phyloP scores from a whole-genome alignment of 352 stramenopile species.

The Globisporangium irregulare region DNA sequence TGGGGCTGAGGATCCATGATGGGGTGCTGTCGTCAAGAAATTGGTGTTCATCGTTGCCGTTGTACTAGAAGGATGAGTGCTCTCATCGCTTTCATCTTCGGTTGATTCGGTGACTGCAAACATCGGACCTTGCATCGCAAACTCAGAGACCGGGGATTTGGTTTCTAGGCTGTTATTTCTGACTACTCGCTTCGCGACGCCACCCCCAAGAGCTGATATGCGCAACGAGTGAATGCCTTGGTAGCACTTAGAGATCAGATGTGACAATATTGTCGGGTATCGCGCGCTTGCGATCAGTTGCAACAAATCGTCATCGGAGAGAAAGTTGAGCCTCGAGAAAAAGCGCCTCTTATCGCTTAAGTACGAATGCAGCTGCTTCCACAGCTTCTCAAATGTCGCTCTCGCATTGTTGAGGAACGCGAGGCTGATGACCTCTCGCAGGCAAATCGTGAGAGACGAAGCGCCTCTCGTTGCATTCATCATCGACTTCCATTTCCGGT shows the following conservation, averaged over 20 bases:
- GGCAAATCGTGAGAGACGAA: slow-evolving; percentile 46
- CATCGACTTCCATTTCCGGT: slow-evolving; percentile 70
- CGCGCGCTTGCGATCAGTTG: slow-evolving; percentile 49
- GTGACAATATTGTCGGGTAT: slow-evolving; percentile 27
- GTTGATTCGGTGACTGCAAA: slow-evolving; percentile 8
- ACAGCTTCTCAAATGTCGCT: slow-evolving; percentile 49
- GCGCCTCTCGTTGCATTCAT: slow-evolving; percentile 53
- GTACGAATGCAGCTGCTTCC: slow-evolving; percentile 50
- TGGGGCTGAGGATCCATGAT: neutral
- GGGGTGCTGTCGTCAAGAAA: neutral
- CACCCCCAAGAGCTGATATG: slow-evolving; percentile 18
- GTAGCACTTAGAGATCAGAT: slow-evolving; percentile 55
- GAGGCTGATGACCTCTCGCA: slow-evolving; percentile 56
- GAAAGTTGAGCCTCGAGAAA: slow-evolving; percentile 61
- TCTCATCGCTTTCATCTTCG: slow-evolving; percentile 14
- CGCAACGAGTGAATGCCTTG: slow-evolving; percentile 34
- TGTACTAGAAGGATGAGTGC: neutral
- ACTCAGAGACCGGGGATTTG: neutral
- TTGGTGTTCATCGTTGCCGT: neutral
- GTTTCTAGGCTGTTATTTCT: neutral
- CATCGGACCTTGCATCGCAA: neutral
- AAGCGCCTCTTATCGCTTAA: slow-evolving; percentile 54
- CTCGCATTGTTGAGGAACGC: slow-evolving; percentile 44
- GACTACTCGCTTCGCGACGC: neutral
- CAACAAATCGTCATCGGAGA: slow-evolving; percentile 63